Percentiles rank a stretch among this genome's conserved stretches.
Evolutionary conservation across 495 filamentous ascomycete genomes (phyloP).

Genomic region (Pseudevernia furfuracea): DNA sequence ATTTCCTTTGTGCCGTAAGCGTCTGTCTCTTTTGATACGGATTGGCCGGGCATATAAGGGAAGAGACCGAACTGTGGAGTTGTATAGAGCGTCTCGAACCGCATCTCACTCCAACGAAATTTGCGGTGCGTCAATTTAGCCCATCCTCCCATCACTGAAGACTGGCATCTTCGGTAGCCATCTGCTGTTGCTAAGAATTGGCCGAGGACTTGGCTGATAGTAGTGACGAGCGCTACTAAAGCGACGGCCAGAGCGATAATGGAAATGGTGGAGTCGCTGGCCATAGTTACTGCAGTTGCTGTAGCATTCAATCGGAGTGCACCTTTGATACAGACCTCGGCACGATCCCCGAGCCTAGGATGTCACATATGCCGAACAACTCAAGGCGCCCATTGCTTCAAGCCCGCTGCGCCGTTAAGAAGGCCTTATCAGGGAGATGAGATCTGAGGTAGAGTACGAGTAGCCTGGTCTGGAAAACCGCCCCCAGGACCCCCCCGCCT

Average conservation of each 20-base stretch:
- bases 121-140: conserved; percentile 24
- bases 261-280: conserved; percentile 14
- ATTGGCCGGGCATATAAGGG: conserved; percentile 1
- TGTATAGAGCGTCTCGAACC: conserved; percentile 30
- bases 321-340: too few relatives aligned
- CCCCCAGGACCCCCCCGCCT: too few relatives aligned
- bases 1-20: not conserved
- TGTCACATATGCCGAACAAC: too few relatives aligned
- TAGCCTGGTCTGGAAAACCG: too few relatives aligned
- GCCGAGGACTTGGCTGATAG: conserved; percentile 31
- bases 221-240: conserved; percentile 32
- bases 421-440: too few relatives aligned
- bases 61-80: conserved; percentile 25
- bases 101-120: conserved; percentile 29
- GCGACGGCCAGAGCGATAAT: conserved; percentile 31
- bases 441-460: too few relatives aligned
- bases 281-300: conserved; percentile 2
- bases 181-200: conserved; percentile 37
- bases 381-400: too few relatives aligned
- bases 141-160: conserved; percentile 33
- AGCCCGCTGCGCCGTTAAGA: too few relatives aligned
- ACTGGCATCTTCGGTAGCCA: conserved; percentile 34
- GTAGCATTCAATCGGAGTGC: too few relatives aligned
- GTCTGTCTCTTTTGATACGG: not conserved
- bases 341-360: too few relatives aligned